These are phyloP conservation scores for Phialophora expanda DNA, from an alignment of 2,329 filamentous ascomycete species.

Conservation along the genomic window DNA sequence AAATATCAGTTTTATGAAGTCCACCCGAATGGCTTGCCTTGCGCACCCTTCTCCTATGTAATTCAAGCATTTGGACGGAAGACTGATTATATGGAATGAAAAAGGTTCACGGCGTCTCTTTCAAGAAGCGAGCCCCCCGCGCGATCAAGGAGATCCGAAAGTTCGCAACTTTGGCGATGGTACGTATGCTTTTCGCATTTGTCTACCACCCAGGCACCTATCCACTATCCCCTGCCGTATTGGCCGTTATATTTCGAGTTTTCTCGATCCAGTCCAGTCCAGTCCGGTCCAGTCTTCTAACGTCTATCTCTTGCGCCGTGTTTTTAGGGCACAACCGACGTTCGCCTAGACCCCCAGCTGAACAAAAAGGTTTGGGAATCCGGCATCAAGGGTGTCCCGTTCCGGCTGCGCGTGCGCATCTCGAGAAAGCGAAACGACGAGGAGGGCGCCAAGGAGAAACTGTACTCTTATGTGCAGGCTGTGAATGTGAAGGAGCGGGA, in stretches of 20 bases:
- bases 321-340: slow-evolving; percentile 86
- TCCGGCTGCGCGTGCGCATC: slow-evolving; percentile 96
- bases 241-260: background rate
- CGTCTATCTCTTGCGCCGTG: background rate
- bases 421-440: slow-evolving; percentile 99
- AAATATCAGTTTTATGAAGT: slow-evolving; percentile 72
- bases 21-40: slow-evolving; percentile 59
- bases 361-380: slow-evolving; percentile 99
- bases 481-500: slow-evolving; percentile 90
- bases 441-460: slow-evolving; percentile 99
- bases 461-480: slow-evolving; percentile 99
- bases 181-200: slow-evolving; percentile 59
- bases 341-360: slow-evolving; percentile 96
- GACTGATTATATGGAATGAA: slow-evolving; percentile 61
- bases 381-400: slow-evolving; percentile 98
- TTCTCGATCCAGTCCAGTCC: too few species aligned
- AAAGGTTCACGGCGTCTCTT: slow-evolving; percentile 93
- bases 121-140: slow-evolving; percentile 99
- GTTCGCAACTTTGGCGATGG: slow-evolving; percentile 94
- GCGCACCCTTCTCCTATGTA: background rate
- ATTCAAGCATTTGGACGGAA: slow-evolving; percentile 63
- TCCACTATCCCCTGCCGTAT: background rate
- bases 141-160: slow-evolving; percentile 99
- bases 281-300: background rate
- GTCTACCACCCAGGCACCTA: slow-evolving; percentile 5